Conservation (phyloP, 2,329 filamentous ascomycete genomes). For the Fusarium dlaminii region DNA sequence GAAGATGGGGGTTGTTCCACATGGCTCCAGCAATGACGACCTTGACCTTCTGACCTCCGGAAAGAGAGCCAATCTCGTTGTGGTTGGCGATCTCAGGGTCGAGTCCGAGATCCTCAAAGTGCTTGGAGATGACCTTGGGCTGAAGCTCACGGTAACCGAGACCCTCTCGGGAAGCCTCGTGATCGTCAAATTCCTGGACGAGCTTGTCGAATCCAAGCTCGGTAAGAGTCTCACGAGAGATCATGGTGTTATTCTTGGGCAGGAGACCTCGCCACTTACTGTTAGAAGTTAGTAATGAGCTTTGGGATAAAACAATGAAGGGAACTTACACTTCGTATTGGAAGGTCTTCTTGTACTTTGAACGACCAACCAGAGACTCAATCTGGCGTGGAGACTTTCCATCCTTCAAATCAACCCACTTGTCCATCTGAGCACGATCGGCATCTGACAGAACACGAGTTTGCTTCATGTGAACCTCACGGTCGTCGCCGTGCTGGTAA, state of each 20-base stretch:
- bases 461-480: constrained; percentile 97
- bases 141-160: constrained; percentile 94
- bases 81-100: constrained; percentile 99
- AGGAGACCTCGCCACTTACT: constrained; percentile 89
- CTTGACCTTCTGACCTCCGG: constrained; percentile 98
- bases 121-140: constrained; percentile 93
- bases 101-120: constrained; percentile 96
- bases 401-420: constrained; percentile 83
- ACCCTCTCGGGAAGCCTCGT: constrained; percentile 98
- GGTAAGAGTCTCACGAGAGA: constrained; percentile 90
- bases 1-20: constrained; percentile 98
- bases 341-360: constrained; percentile 99
- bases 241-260: constrained; percentile 91
- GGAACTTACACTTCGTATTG: constrained; percentile 87
- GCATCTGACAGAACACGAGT: constrained; percentile 87
- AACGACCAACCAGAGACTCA: constrained; percentile 91
- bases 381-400: constrained; percentile 81
- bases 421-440: constrained; percentile 92
- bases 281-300: constrained; percentile 42
- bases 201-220: constrained; percentile 91
- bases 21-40: constrained; percentile 95
- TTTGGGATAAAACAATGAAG: not conserved
- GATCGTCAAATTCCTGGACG: constrained; percentile 97
- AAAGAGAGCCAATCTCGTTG: constrained; percentile 96
- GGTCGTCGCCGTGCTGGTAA: constrained; percentile 95